Percentiles rank a stretch among this genome's conserved stretches.
Evolutionary conservation across 441 rosid genomes (phyloP).

Genomic region (Gossypium gossypioides): DNA sequence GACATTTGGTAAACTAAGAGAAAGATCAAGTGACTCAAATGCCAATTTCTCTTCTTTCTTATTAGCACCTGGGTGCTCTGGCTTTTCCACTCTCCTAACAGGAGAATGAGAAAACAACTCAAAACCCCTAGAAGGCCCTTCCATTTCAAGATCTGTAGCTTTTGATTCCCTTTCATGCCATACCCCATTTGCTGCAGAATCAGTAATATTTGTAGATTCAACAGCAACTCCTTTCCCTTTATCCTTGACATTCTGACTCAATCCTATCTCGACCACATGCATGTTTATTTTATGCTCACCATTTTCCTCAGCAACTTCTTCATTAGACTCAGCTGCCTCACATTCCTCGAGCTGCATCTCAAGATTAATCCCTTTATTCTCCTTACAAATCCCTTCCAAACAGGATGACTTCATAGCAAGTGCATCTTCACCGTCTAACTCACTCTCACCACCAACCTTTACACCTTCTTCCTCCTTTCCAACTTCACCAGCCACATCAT

Average conservation of each 20-base stretch:
- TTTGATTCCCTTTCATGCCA: conserved; percentile 37
- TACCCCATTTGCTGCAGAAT: conserved; percentile 30
- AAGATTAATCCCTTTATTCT: conserved; percentile 33
- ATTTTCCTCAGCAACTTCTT: conserved; percentile 28
- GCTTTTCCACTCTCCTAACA: conserved; percentile 41
- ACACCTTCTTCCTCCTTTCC: conserved; percentile 24
- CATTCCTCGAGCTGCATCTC: conserved; percentile 32
- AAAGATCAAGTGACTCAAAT: conserved; percentile 80
- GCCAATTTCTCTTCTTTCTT: conserved; percentile 53
- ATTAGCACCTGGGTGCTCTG: conserved; percentile 30
- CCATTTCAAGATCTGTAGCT: conserved; percentile 46
- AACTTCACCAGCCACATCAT: conserved; percentile 24
- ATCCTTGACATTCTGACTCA: conserved; percentile 39
- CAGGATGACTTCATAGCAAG: conserved; percentile 20
- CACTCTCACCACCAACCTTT: conserved; percentile 20
- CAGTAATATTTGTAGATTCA: conserved; percentile 23
- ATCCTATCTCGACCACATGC: conserved; percentile 24
- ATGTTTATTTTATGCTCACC: conserved; percentile 19
- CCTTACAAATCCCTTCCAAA: conserved; percentile 26
- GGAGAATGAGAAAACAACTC: conserved; percentile 75
- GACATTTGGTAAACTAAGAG: conserved; percentile 87
- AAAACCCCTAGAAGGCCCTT: conserved; percentile 76
- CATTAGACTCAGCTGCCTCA: conserved; percentile 26
- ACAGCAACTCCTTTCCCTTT: conserved; percentile 61
- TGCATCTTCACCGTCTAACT: conserved; percentile 19